Evolutionary conservation across 495 filamentous ascomycete species (phyloP).

Genomic region (Penicillium psychrofluorescens): DNA sequence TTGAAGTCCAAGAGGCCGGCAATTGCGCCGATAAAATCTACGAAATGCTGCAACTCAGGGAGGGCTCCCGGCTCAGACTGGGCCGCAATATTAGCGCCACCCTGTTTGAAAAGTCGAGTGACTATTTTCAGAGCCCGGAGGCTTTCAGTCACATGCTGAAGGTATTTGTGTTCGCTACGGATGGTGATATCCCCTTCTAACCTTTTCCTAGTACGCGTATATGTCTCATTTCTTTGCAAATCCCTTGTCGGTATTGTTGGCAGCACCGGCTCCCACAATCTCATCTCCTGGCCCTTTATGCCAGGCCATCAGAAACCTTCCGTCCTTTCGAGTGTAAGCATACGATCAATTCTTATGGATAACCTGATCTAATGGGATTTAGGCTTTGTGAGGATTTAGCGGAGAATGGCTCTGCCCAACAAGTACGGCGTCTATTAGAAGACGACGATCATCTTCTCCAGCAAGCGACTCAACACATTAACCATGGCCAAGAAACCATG

Average conservation of each 20-base stretch:
- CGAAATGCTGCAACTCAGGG: constrained; percentile 52
- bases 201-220: constrained; percentile 62
- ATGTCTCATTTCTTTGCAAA: constrained; percentile 98
- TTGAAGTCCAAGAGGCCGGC: constrained; percentile 72
- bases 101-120: constrained; percentile 69
- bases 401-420: constrained; percentile 26
- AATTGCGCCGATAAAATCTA: constrained; percentile 76
- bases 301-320: constrained; percentile 68
- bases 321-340: constrained; percentile 65
- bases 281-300: constrained; percentile 48
- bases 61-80: constrained; percentile 52
- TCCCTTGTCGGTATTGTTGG: constrained; percentile 62
- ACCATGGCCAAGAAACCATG: constrained; percentile 34
- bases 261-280: constrained; percentile 22
- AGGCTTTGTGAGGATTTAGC: constrained; percentile 43
- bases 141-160: constrained; percentile 74
- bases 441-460: constrained; percentile 40
- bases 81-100: constrained; percentile 56
- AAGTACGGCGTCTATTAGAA: constrained; percentile 42
- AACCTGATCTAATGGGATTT: constrained; percentile 1
- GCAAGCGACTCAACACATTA: constrained; percentile 22
- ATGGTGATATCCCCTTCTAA: constrained; percentile 3
- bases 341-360: neutral
- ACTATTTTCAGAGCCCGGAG: constrained; percentile 82
- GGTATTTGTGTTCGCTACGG: constrained; percentile 33